Evolutionary conservation across 2,329 filamentous ascomycete species (phyloP), one percentile per base, ranked within the genome.

Genomic region (Xylariaceae sp.): DNA sequence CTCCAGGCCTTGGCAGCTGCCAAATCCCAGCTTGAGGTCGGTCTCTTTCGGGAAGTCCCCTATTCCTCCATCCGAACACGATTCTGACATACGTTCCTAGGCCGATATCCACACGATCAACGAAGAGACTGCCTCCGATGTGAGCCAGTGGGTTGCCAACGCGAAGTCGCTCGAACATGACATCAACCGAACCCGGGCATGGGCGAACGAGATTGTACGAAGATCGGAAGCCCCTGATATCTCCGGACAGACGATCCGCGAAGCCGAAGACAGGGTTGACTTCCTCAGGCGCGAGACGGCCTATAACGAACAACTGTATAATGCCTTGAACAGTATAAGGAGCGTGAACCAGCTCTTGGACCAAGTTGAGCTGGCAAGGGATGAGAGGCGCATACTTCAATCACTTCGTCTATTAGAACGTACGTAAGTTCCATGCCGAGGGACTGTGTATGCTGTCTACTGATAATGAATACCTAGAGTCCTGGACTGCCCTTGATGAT

Each of bases 121-220:
- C 62, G 76, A 80, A 56, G 80, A 88, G 50, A 84, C 81, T 13
- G 84, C 82, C 40, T 76, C 81, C 27, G 84, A 94, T 54, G 83
- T 95, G 35, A 84, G 88, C 56, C 76, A 81, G 36, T 97, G 90
- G 90, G 85, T 94, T 40, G 67, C 73, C 36, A 87, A 92, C 60
- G 88, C 89, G 33, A 87, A 87, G 62, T 78, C 82, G 36, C 75
- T 96, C 6, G 87, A 94, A 60, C 76, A 82, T 46, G 90, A 96
- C 57, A 90, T 96, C 49, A 78, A 86, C 53, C 76, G 78, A 32
- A 90, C 88, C 16, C 83, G 87, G 54, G 74, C 77, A 12, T 81
- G 88, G 24, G 88, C 90, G 15, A 81, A 81, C 54, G 81, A 88
- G 41, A 94, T 97, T 42, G 76, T 90, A 4, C 75, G 81, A 31